phyloP scores from a whole-genome alignment of 768 basidiomycete genomes.

The Panus rudis region DNA sequence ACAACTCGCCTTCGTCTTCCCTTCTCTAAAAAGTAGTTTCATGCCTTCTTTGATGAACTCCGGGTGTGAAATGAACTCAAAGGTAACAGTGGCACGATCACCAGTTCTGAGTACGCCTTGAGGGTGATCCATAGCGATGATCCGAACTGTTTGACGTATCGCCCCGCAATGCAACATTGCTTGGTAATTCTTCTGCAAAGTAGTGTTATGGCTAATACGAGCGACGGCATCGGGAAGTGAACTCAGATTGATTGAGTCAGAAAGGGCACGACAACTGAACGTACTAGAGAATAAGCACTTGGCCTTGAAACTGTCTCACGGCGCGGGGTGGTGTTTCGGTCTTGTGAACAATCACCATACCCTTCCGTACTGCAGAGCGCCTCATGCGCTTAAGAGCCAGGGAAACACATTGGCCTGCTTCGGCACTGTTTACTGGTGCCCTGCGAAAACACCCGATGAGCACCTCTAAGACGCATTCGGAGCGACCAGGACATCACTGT shows the following conservation, averaged over 20 bases:
- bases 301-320: constrained; percentile 82
- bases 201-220: constrained; percentile 72
- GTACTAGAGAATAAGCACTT: constrained; percentile 88
- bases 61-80: constrained; percentile 89
- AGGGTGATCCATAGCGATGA: constrained; percentile 86
- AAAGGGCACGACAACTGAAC: constrained; percentile 25
- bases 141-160: constrained; percentile 85
- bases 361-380: constrained; percentile 78
- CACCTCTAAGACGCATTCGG: not conserved
- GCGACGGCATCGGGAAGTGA: constrained; percentile 4
- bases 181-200: constrained; percentile 89
- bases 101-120: constrained; percentile 88
- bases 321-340: constrained; percentile 73
- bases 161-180: constrained; percentile 95
- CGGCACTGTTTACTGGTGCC: constrained; percentile 74
- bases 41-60: constrained; percentile 92
- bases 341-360: constrained; percentile 87
- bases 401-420: constrained; percentile 94
- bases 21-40: constrained; percentile 91
- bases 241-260: not conserved
- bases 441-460: constrained; percentile 29
- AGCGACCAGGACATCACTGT: constrained; percentile 11
- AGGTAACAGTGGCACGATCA: constrained; percentile 88
- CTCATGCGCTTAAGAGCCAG: constrained; percentile 87
- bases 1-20: constrained; percentile 78